Percentiles rank a stretch among this genome's conserved stretches.
phyloP scores from a whole-genome alignment of 768 basidiomycete species.

The Omphalotus guepiniiformis region DNA sequence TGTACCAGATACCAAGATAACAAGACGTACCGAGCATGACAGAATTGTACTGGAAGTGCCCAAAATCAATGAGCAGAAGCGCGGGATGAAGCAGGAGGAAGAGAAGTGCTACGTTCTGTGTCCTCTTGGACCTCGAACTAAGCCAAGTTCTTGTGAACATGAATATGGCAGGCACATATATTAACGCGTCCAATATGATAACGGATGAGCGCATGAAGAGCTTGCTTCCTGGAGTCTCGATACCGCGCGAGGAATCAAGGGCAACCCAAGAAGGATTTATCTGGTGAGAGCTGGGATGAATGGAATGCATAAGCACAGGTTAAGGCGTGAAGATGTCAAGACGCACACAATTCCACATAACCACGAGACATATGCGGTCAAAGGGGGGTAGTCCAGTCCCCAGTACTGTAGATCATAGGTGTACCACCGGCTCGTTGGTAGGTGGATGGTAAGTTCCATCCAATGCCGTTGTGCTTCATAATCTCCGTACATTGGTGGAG shows the following conservation, averaged over 20 bases:
- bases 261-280: conserved; percentile 67
- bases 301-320: conserved; percentile 7
- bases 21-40: conserved; percentile 74
- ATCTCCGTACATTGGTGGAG: conserved; percentile 86
- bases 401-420: conserved; percentile 85
- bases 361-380: conserved; percentile 90
- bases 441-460: conserved; percentile 86
- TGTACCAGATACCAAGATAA: not conserved
- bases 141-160: conserved; percentile 67
- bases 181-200: conserved; percentile 56
- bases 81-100: conserved; percentile 81
- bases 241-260: conserved; percentile 63
- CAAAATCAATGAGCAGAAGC: conserved; percentile 80
- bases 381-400: conserved; percentile 93
- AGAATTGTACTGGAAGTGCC: conserved; percentile 95
- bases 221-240: conserved; percentile 62
- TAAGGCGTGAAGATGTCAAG: conserved; percentile 23
- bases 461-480: conserved; percentile 94
- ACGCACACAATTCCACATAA: conserved; percentile 73
- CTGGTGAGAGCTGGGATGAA: conserved; percentile 39
- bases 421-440: conserved; percentile 80
- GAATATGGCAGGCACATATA: conserved; percentile 74
- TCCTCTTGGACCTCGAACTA: conserved; percentile 64
- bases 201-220: conserved; percentile 82
- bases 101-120: conserved; percentile 69